These are phyloP conservation scores for Penicillium sp. DNA, from an alignment of 2,329 filamentous ascomycete species.

Conservation along the genomic window DNA sequence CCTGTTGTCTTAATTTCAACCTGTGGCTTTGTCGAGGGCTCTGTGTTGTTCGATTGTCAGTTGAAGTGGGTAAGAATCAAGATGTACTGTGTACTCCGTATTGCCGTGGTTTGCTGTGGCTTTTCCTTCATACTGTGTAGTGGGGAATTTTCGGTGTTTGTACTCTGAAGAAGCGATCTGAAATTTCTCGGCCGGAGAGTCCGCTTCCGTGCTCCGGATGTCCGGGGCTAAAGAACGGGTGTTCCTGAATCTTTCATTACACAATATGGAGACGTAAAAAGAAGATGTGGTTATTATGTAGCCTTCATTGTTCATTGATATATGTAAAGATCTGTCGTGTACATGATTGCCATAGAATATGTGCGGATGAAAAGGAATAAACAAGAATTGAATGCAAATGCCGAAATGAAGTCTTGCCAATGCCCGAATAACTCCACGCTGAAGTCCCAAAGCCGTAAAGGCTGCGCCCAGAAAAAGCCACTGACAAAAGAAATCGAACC, in stretches of 20 bases:
- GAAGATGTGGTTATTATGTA: neutral
- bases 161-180: neutral
- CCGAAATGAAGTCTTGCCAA: neutral
- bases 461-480: neutral
- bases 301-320: neutral
- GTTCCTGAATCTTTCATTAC: no score
- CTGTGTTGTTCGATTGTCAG: no score
- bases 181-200: neutral
- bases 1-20: neutral
- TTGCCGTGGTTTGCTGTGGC: neutral
- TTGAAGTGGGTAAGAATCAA: neutral
- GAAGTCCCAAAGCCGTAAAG: neutral
- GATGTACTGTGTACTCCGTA: no score
- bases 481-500: slow-evolving; percentile 6
- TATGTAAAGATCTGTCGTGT: neutral
- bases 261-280: no score
- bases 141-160: neutral
- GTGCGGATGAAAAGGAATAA: neutral
- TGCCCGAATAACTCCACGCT: slow-evolving; percentile 10
- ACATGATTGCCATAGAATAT: slow-evolving; percentile 1
- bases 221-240: neutral
- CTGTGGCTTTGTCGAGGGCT: neutral
- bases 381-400: neutral
- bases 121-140: neutral
- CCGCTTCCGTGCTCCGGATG: neutral